Base-by-base conservation (phyloP, 306 rosid genomes). In the Aeschynomene evenia region DNA sequence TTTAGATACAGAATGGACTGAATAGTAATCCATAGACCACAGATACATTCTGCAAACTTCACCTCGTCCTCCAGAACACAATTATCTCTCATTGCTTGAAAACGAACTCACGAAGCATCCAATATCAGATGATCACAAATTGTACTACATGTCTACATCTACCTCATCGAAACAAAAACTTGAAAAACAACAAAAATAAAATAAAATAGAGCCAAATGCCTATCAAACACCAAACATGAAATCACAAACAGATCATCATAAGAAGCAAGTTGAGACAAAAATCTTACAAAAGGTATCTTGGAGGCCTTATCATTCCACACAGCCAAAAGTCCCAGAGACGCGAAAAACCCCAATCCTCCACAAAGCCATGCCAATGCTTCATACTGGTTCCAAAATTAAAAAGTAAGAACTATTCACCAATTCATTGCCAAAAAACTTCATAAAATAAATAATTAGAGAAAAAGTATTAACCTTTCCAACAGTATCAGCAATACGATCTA, bases 291-390 rank as follows among this genome's bases (percentile, higher is more conserved):
- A 0, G 97, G 97, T 42, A 48, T 84, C 84, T 67, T 91, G 39
- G 99, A 95, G 18, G 97, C 95, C 78, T 95, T 95, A 63, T 91
- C 97, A 63, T 89, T 89, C 95, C 92, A 95, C 69, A 84, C 91
- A 8, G 96, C 97, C 79, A 85, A 58, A 33, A 94, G 53, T 53
- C 99, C 99, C 46, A 94, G 42, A 23, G 81, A 53, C 0, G 85
- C 96, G n/a, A 91, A 91, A 70, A 53, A 91, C 7, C 99, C 45
- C 74, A 94, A 83, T 18, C 97, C 96, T 46, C 96, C 99, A 68
- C 96, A 87, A 5, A 94, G 83, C 99, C 99, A 95, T 7, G 87
- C 97, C 85, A 95, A 83, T 66, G 99, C 99, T 82, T 95, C 96
- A 71, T 91, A 95, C 97, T 91, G 77, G 8, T 67, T 37, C 51